These are phyloP conservation scores for Firmiana major DNA, from an alignment of 345 rosid species.

Conservation along the genomic window DNA sequence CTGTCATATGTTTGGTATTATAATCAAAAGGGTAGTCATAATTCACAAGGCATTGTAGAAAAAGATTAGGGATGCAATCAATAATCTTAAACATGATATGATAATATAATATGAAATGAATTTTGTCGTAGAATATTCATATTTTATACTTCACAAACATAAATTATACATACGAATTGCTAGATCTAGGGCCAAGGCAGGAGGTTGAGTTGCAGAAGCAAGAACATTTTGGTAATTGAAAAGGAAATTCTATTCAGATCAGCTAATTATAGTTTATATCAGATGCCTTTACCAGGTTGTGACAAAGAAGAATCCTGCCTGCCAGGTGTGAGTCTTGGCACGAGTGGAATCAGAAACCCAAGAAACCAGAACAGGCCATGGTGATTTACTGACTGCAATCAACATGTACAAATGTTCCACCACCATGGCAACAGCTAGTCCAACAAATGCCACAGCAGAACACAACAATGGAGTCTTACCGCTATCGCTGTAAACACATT, in stretches of 20 bases:
- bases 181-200: no score
- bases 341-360: slow-evolving; percentile 49
- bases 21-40: not conserved
- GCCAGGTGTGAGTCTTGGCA: slow-evolving; percentile 45
- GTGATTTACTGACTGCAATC: slow-evolving; percentile 58
- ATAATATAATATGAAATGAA: no score
- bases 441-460: slow-evolving; percentile 53
- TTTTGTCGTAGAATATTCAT: no score
- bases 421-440: slow-evolving; percentile 65
- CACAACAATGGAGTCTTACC: slow-evolving; percentile 75
- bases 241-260: not conserved
- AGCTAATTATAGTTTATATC: not conserved
- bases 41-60: not conserved
- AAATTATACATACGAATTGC: no score
- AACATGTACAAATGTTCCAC: slow-evolving; percentile 61
- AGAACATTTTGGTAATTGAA: not conserved
- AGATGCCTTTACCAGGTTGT: slow-evolving; percentile 55
- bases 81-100: no score
- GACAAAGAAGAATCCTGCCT: slow-evolving; percentile 74
- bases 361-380: slow-evolving; percentile 39
- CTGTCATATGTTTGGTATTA: not conserved
- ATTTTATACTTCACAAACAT: no score
- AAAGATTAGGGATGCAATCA: no score
- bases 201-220: not conserved
- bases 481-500: slow-evolving; percentile 64